These are phyloP conservation scores for Poa annua DNA, from an alignment of 176 grass and related monocot species.

Conservation along the genomic window DNA sequence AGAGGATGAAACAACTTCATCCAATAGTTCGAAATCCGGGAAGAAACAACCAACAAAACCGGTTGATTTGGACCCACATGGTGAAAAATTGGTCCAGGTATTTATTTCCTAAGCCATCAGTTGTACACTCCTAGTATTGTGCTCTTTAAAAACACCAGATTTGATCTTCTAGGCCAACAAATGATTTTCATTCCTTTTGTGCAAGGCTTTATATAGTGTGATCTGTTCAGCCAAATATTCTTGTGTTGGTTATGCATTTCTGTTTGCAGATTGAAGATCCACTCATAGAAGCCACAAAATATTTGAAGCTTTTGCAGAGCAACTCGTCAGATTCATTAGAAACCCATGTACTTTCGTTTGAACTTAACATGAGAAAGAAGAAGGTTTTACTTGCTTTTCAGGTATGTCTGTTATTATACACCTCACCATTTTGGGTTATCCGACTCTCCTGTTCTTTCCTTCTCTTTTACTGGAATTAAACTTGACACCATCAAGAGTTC, in stretches of 20 bases:
- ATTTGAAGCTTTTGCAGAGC: slow-evolving; percentile 93
- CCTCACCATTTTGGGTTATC: slow-evolving; percentile 15
- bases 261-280: slow-evolving; percentile 85
- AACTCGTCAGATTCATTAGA: slow-evolving; percentile 83
- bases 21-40: slow-evolving; percentile 75
- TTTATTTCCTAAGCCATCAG: slow-evolving; percentile 11
- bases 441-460: slow-evolving; percentile 1
- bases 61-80: slow-evolving; percentile 91
- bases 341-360: slow-evolving; percentile 94
- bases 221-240: background rate
- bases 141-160: background rate
- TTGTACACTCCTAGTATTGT: background rate
- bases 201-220: background rate
- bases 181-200: background rate
- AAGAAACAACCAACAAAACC: slow-evolving; percentile 80
- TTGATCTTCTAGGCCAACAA: background rate
- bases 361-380: slow-evolving; percentile 96
- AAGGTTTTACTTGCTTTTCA: slow-evolving; percentile 96
- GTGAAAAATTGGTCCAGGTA: slow-evolving; percentile 95
- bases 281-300: slow-evolving; percentile 83
- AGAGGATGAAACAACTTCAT: slow-evolving; percentile 73
- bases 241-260: slow-evolving; percentile 12
- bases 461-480: slow-evolving; percentile 6
- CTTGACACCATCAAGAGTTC: background rate
- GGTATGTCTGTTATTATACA: slow-evolving; percentile 47